These are phyloP conservation scores for Pelargonium nanum DNA, from an alignment of 345 rosid genomes.

Conservation along the genomic window DNA sequence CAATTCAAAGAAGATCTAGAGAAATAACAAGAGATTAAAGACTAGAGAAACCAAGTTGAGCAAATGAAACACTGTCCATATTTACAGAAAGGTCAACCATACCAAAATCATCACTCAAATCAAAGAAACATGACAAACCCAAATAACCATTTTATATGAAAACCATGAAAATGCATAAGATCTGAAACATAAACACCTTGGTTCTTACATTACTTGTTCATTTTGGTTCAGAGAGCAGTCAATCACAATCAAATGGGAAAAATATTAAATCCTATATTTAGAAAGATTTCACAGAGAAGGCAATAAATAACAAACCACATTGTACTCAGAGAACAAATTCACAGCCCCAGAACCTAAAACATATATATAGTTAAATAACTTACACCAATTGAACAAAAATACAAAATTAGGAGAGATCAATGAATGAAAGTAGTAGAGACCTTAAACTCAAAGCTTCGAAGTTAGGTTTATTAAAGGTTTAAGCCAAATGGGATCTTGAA, in stretches of 20 bases:
- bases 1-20: neutral
- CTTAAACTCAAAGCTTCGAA: neutral
- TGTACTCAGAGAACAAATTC: neutral
- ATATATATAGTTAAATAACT: neutral
- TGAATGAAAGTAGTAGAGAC: neutral
- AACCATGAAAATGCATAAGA: slow-evolving; percentile 3
- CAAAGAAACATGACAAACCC: slow-evolving; percentile 3
- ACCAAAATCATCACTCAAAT: neutral
- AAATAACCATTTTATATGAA: slow-evolving; percentile 1
- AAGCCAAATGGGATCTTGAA: neutral
- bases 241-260: neutral
- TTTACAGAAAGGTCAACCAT: neutral
- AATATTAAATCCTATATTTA: neutral
- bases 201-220: neutral
- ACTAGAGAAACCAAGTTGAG: neutral
- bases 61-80: neutral
- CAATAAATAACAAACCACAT: too few relatives aligned
- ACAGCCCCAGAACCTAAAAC: neutral
- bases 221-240: neutral
- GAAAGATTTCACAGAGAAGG: neutral
- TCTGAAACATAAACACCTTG: neutral
- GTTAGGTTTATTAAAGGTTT: neutral
- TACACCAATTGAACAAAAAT: neutral
- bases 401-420: neutral
- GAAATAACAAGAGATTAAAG: neutral